Evolutionary conservation across 345 rosid species (phyloP).

Genomic region (Gossypium ekmanianum): DNA sequence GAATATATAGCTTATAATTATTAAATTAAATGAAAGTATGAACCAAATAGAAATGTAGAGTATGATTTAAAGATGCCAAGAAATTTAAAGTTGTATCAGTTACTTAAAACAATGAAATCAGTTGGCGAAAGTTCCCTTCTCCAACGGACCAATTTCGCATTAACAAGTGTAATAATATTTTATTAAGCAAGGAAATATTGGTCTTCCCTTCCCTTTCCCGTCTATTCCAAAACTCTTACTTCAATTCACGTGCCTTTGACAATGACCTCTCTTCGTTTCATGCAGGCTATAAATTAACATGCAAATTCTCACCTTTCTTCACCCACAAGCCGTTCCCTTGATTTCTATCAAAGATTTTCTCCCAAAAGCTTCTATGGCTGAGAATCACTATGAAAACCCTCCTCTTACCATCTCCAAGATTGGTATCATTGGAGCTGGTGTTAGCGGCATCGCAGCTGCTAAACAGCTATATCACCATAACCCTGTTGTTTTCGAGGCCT

Average conservation of each 20-base stretch:
- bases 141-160: background rate
- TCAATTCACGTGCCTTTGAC: slow-evolving; percentile 5
- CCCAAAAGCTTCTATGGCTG: slow-evolving; percentile 15
- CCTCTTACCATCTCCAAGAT: slow-evolving; percentile 40
- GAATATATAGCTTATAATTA: background rate
- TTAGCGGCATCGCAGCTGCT: slow-evolving; percentile 78
- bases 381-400: slow-evolving; percentile 13
- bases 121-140: slow-evolving; percentile 2
- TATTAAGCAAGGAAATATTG: background rate
- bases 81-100: slow-evolving; percentile 15
- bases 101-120: background rate
- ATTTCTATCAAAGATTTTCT: background rate
- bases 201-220: background rate
- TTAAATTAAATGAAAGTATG: background rate
- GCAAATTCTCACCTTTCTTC: background rate
- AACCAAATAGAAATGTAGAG: background rate
- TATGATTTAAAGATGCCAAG: slow-evolving; percentile 19
- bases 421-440: slow-evolving; percentile 84
- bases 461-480: slow-evolving; percentile 63
- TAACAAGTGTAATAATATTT: background rate
- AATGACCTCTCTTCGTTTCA: background rate
- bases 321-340: background rate
- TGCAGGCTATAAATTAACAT: slow-evolving; percentile 8
- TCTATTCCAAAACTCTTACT: background rate
- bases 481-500: slow-evolving; percentile 76